Percentiles rank a stretch among this genome's conserved stretches.
Evolutionary conservation across 2,329 filamentous ascomycete species (phyloP).

Genomic region (Fusarium sambucinum): DNA sequence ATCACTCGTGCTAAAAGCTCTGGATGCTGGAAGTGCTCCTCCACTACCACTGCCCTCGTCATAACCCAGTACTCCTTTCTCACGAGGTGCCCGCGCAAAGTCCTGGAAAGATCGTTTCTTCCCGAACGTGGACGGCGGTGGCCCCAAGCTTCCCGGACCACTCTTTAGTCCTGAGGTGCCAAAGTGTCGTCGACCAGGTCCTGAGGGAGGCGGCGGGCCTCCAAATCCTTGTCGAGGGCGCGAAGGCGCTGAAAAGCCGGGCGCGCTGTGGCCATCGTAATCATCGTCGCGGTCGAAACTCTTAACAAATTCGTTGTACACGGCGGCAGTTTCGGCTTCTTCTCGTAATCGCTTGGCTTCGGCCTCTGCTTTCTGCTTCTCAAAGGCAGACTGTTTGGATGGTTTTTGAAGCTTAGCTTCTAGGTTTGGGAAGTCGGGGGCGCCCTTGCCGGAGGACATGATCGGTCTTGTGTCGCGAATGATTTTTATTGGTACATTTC

Average conservation of each 20-base stretch:
- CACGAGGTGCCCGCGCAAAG: constrained; percentile 54
- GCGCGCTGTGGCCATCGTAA: constrained; percentile 47
- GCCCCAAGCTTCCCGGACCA: constrained; percentile 72
- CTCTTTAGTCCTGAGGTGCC: constrained; percentile 67
- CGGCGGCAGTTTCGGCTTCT: constrained; percentile 86
- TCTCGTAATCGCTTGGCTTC: constrained; percentile 89
- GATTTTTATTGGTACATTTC: constrained; percentile 29
- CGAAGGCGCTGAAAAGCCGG: constrained; percentile 27
- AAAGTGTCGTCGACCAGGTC: constrained; percentile 72
- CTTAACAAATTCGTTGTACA: constrained; percentile 89
- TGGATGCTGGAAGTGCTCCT: constrained; percentile 69
- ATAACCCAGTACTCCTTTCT: constrained; percentile 52
- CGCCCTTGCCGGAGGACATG: constrained; percentile 64
- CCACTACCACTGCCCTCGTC: constrained; percentile 51
- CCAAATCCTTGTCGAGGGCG: constrained; percentile 49
- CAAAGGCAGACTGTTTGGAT: constrained; percentile 87
- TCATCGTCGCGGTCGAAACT: constrained; percentile 75
- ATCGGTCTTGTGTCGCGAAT: constrained; percentile 19
- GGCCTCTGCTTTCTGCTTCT: constrained; percentile 87
- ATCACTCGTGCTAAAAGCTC: constrained; percentile 78
- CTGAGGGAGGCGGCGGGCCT: constrained; percentile 41
- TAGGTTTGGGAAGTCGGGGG: constrained; percentile 75
- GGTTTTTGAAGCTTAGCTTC: constrained; percentile 83
- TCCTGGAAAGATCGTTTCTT: constrained; percentile 67
- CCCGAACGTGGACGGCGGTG: constrained; percentile 60